These are phyloP conservation scores for Malassezia psittaci DNA, from an alignment of 1,284 basidiomycete species.

Conservation along the genomic window DNA sequence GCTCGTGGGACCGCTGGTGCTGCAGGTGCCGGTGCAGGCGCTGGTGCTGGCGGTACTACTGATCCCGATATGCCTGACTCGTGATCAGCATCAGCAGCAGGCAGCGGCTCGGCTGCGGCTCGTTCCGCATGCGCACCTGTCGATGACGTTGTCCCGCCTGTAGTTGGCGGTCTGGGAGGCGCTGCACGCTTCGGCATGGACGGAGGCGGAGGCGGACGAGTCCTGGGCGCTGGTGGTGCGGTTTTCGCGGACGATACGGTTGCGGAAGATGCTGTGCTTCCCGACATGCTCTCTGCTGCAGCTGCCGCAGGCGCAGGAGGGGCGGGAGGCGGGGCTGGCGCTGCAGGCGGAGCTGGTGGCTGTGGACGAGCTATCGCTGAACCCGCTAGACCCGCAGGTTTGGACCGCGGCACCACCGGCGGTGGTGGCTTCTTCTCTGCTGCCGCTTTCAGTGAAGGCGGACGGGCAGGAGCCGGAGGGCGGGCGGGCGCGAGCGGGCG, in stretches of 20 bases:
- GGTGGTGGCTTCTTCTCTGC: not conserved
- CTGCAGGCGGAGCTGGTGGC: constrained; percentile 5
- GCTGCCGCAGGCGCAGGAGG: constrained; percentile 1
- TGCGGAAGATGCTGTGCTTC: not conserved
- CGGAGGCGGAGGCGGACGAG: constrained; percentile 12
- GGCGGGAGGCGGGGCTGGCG: constrained; percentile 4
- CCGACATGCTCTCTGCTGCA: too few relatives aligned
- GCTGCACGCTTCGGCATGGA: constrained; percentile 15
- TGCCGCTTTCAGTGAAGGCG: not conserved
- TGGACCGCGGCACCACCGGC: constrained; percentile 14
- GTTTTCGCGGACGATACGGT: not conserved
- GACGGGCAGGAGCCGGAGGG: not conserved
- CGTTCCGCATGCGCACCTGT: too few relatives aligned
- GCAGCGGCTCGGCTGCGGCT: not conserved
- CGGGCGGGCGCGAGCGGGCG: not conserved
- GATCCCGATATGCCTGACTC: not conserved
- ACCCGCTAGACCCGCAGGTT: constrained; percentile 4
- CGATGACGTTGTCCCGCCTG: not conserved
- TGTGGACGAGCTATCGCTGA: not conserved
- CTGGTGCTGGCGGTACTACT: constrained; percentile 5
- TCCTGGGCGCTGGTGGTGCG: constrained; percentile 4
- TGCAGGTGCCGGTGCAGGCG: not conserved
- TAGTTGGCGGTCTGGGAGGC: constrained; percentile 13
- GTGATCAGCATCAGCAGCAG: not conserved
- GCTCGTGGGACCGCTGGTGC: not conserved